Evolutionary conservation across 352 stramenopile genomes (phyloP).

Genomic region (Phytophthora uliginosa): DNA sequence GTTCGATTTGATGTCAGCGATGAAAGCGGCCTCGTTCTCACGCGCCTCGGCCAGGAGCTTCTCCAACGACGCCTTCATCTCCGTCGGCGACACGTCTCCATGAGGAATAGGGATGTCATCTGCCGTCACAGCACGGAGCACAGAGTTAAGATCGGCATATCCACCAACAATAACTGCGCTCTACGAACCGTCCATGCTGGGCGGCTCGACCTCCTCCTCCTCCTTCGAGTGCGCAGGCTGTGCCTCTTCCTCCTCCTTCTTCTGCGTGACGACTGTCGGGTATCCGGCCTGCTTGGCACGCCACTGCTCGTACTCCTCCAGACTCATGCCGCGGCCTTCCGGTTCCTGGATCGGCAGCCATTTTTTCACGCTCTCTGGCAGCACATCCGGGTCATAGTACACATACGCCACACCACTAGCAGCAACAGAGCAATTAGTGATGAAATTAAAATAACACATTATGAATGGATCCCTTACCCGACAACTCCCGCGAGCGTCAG

Average conservation of each 20-base stretch:
- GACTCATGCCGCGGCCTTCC: slow-evolving; percentile 86
- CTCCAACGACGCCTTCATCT: slow-evolving; percentile 83
- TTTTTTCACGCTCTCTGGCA: slow-evolving; percentile 79
- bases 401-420: slow-evolving; percentile 81
- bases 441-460: neutral
- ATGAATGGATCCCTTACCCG: slow-evolving; percentile 43
- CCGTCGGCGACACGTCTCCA: slow-evolving; percentile 58
- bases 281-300: slow-evolving; percentile 76
- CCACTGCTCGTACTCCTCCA: slow-evolving; percentile 91
- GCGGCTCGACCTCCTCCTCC: slow-evolving; percentile 46
- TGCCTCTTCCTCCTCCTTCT: slow-evolving; percentile 50
- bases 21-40: slow-evolving; percentile 84
- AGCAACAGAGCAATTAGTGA: slow-evolving; percentile 8
- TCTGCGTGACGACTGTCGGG: slow-evolving; percentile 34
- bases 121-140: slow-evolving; percentile 10
- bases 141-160: neutral
- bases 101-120: slow-evolving; percentile 65
- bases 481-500: slow-evolving; percentile 69
- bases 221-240: slow-evolving; percentile 42
- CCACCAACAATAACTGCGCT: slow-evolving; percentile 6
- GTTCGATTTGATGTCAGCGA: slow-evolving; percentile 81
- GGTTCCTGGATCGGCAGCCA: slow-evolving; percentile 86
- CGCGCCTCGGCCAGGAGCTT: slow-evolving; percentile 80
- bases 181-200: slow-evolving; percentile 41
- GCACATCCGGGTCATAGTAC: slow-evolving; percentile 89